Evolutionary conservation across 2,329 filamentous ascomycete species (phyloP).

Genomic region (Epichloe glyceriae): DNA sequence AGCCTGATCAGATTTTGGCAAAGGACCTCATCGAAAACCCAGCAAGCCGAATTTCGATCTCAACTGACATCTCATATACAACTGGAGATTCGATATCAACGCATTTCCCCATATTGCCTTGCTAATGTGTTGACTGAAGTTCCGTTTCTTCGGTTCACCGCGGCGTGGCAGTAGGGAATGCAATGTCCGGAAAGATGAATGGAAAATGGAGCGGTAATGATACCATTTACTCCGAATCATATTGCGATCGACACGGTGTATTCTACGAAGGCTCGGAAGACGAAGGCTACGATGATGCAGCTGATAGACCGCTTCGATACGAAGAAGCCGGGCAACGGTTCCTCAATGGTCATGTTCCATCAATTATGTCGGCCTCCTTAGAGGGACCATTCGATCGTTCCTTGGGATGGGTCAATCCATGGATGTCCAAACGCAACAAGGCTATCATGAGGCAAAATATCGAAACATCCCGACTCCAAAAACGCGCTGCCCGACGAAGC

Average conservation of each 20-base stretch:
- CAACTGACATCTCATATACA: neutral
- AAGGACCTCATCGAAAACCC: neutral
- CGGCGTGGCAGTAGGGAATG: neutral
- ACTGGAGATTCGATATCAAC: neutral
- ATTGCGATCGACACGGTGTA: constrained; percentile 30
- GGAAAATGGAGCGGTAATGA: constrained; percentile 16
- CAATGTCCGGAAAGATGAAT: neutral
- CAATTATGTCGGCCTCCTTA: constrained; percentile 47
- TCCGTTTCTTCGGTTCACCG: neutral
- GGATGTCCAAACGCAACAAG: constrained; percentile 11
- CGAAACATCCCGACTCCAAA: neutral
- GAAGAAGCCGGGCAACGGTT: constrained; percentile 47
- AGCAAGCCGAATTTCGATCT: neutral
- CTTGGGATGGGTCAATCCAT: constrained; percentile 22
- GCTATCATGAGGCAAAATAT: neutral
- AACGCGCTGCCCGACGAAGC: neutral
- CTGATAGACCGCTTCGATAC: constrained; percentile 37
- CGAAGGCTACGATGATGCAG: constrained; percentile 35
- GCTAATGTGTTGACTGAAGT: neutral
- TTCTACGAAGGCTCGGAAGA: constrained; percentile 45
- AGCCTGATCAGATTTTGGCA: neutral
- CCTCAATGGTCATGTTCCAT: constrained; percentile 40
- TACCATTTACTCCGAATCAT: constrained; percentile 33
- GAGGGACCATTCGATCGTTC: constrained; percentile 44
- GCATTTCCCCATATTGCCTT: neutral